These are phyloP conservation scores for Penicillium odoratum DNA, from an alignment of 495 filamentous ascomycete genomes.

Conservation along the genomic window DNA sequence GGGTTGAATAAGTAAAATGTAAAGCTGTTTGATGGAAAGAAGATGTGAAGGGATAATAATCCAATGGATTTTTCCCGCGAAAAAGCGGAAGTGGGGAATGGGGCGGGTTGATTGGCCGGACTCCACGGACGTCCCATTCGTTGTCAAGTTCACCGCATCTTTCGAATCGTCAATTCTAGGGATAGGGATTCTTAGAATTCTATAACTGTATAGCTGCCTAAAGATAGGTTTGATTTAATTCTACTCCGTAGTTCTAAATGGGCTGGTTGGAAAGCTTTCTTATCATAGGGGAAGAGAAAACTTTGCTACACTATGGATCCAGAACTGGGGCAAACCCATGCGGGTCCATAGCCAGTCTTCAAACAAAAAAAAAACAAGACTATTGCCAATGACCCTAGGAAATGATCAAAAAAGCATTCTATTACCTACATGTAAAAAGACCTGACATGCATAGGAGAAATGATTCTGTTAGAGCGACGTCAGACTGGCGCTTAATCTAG, in stretches of 20 bases:
- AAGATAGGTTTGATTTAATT: not conserved
- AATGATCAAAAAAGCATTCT: not conserved
- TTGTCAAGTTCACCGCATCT: slow-evolving; percentile 42
- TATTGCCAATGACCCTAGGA: not conserved
- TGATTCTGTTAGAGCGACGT: not conserved
- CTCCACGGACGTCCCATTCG: slow-evolving; percentile 30
- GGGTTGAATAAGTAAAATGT: slow-evolving; percentile 8
- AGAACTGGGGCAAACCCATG: slow-evolving; percentile 12
- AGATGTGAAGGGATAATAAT: slow-evolving; percentile 25
- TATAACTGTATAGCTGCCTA: not conserved
- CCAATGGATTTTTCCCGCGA: slow-evolving; percentile 33
- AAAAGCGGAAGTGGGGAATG: slow-evolving; percentile 22
- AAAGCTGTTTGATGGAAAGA: slow-evolving; percentile 35
- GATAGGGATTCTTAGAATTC: not conserved
- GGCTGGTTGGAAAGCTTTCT: not conserved
- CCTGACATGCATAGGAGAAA: too few species aligned
- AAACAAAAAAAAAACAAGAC: not conserved
- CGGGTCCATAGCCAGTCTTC: slow-evolving; percentile 8
- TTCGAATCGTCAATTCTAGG: slow-evolving; percentile 16
- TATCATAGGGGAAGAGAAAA: slow-evolving; percentile 5
- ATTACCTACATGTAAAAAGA: too few species aligned
- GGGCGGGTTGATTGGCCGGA: slow-evolving; percentile 28
- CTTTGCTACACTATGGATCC: slow-evolving; percentile 4
- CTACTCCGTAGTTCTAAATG: too few species aligned
- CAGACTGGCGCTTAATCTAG: slow-evolving; percentile 1